phyloP scores from a whole-genome alignment of 148 eudicot species.

The Limonium bicolor region DNA sequence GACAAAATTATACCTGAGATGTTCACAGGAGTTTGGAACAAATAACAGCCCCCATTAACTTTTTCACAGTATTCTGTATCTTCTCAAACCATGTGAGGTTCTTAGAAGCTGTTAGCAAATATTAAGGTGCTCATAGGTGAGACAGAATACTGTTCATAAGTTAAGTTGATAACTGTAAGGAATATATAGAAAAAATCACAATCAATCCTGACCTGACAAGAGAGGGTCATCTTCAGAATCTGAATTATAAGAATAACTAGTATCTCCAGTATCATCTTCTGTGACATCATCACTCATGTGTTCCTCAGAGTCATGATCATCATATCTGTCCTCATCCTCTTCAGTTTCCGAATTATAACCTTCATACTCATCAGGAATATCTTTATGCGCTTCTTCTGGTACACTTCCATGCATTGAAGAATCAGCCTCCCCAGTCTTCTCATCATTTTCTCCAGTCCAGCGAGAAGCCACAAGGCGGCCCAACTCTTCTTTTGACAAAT shows the following conservation, averaged over 20 bases:
- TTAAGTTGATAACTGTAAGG: background rate
- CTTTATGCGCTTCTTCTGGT: conserved; percentile 30
- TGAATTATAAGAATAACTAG: conserved; percentile 37
- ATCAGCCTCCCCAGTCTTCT: conserved; percentile 27
- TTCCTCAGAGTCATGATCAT: conserved; percentile 40
- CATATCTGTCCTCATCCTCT: conserved; percentile 49
- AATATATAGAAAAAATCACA: background rate
- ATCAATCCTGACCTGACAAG: conserved; percentile 30
- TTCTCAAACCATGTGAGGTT: conserved; percentile 73
- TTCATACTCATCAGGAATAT: conserved; percentile 41
- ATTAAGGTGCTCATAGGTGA: too few relatives aligned
- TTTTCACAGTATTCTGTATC: conserved; percentile 67
- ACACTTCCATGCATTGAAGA: conserved; percentile 16
- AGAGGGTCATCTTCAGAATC: conserved; percentile 61
- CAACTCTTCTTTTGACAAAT: conserved; percentile 76
- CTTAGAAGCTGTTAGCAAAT: too few relatives aligned
- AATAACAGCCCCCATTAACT: conserved; percentile 54
- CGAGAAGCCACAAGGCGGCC: conserved; percentile 95
- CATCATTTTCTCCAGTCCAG: conserved; percentile 75
- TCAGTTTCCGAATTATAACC: conserved; percentile 59
- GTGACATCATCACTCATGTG: conserved; percentile 31
- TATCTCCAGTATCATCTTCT: conserved; percentile 40
- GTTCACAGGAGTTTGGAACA: conserved; percentile 74
- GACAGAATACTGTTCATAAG: too few relatives aligned
- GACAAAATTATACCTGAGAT: conserved; percentile 40